Conservation (phyloP, 148 eudicot species). For the Camellia lanceoleosa region DNA sequence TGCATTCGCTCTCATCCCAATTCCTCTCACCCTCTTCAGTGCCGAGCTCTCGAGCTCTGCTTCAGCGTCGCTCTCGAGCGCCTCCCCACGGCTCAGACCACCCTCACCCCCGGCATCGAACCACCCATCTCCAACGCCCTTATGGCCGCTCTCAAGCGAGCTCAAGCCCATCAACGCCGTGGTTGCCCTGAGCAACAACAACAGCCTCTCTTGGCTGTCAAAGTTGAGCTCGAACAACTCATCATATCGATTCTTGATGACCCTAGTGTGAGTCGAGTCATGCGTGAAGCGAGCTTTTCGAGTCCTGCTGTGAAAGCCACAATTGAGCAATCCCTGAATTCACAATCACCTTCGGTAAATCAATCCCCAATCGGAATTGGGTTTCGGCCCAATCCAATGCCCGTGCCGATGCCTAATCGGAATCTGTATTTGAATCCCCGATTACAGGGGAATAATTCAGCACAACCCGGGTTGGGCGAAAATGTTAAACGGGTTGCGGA, state of each 20-base stretch:
- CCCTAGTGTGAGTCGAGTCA: slow-evolving; percentile 92
- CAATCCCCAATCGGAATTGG: slow-evolving; percentile 33
- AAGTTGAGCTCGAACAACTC: slow-evolving; percentile 90
- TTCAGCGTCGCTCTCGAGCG: slow-evolving; percentile 89
- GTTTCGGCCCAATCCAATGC: slow-evolving; percentile 29
- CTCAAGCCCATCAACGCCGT: slow-evolving; percentile 86
- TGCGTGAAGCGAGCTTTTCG: slow-evolving; percentile 89
- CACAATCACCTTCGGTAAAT: slow-evolving; percentile 12
- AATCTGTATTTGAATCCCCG: slow-evolving; percentile 62
- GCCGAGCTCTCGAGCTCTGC: slow-evolving; percentile 88
- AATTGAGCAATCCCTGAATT: slow-evolving; percentile 55
- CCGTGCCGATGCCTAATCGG: slow-evolving; percentile 23
- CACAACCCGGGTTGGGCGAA: slow-evolving; percentile 36
- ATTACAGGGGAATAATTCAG: slow-evolving; percentile 30
- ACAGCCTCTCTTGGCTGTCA: slow-evolving; percentile 82
- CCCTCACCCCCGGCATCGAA: slow-evolving; percentile 24
- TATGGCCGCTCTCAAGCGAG: slow-evolving; percentile 86
- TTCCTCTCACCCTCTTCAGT: slow-evolving; percentile 94
- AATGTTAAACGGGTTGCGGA: slow-evolving; percentile 63
- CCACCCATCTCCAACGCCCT: slow-evolving; percentile 90
- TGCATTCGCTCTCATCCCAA: slow-evolving; percentile 91
- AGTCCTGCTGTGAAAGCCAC: slow-evolving; percentile 89
- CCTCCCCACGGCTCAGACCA: slow-evolving; percentile 52
- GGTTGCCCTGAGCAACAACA: slow-evolving; percentile 97
- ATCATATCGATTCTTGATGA: slow-evolving; percentile 82